phyloP scores from a whole-genome alignment of 805 yeast genomes.

The Saturnispora serradocipensis region DNA sequence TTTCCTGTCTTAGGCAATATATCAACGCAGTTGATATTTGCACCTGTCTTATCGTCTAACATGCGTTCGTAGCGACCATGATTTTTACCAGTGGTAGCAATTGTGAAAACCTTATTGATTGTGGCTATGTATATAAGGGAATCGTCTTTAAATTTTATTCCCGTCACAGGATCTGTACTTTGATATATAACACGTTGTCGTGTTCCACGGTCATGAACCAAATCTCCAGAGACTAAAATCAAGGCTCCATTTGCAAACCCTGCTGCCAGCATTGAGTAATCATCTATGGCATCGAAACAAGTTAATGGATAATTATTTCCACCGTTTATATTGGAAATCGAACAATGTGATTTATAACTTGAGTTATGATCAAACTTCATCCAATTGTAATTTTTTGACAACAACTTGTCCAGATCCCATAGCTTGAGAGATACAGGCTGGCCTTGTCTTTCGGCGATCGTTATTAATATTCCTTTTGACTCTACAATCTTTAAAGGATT shows the following conservation, averaged over 20 bases:
- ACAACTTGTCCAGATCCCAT: conserved; percentile 58
- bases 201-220: conserved; percentile 81
- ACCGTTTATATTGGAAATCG: conserved; percentile 47
- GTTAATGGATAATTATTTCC: conserved; percentile 73
- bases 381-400: conserved; percentile 16
- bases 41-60: conserved; percentile 39
- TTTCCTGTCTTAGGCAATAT: conserved; percentile 19
- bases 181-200: conserved; percentile 75
- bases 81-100: conserved; percentile 72
- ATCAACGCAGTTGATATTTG: conserved; percentile 41
- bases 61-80: conserved; percentile 49
- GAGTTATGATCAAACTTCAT: conserved; percentile 26
- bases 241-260: conserved; percentile 85
- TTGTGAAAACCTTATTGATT: conserved; percentile 58
- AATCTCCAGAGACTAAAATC: conserved; percentile 76
- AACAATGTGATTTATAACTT: conserved; percentile 50
- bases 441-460: conserved; percentile 71
- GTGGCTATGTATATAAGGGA: conserved; percentile 63
- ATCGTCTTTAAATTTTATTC: conserved; percentile 49
- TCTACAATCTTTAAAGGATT: conserved; percentile 25
- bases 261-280: conserved; percentile 56
- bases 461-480: conserved; percentile 33
- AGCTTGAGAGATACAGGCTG: conserved; percentile 57
- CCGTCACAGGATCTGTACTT: conserved; percentile 72
- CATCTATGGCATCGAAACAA: conserved; percentile 44